These are phyloP conservation scores for Huntiella omanensis DNA, from an alignment of 2,329 filamentous ascomycete genomes.

Conservation along the genomic window DNA sequence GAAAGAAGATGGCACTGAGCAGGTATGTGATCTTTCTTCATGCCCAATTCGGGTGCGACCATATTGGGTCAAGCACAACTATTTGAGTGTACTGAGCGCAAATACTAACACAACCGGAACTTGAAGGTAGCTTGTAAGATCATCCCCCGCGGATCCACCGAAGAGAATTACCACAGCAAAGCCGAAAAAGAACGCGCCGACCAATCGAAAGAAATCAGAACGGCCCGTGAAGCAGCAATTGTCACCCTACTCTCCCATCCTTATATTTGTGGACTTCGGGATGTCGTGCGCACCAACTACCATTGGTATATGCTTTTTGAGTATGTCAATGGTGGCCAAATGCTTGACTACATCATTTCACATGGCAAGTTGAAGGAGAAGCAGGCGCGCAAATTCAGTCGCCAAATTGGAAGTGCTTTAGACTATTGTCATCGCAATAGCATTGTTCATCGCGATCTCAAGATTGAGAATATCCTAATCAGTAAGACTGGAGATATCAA, in stretches of 20 bases:
- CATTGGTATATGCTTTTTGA: conserved; percentile 99
- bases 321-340: conserved; percentile 95
- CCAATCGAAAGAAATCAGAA: conserved; percentile 89
- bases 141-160: conserved; percentile 73
- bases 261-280: conserved; percentile 87
- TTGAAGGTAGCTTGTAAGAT: conserved; percentile 86
- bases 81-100: background rate
- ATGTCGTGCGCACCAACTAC: conserved; percentile 88
- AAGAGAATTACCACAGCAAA: conserved; percentile 56
- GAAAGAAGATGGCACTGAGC: conserved; percentile 75
- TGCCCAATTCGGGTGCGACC: background rate
- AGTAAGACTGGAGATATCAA: conserved; percentile 98
- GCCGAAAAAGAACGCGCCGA: conserved; percentile 76
- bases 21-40: conserved; percentile 37
- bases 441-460: conserved; percentile 91
- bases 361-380: conserved; percentile 96
- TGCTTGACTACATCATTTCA: conserved; percentile 99
- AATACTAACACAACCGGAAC: background rate
- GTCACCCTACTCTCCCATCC: conserved; percentile 87
- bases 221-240: conserved; percentile 87
- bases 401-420: conserved; percentile 87
- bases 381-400: conserved; percentile 90
- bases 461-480: conserved; percentile 98
- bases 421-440: conserved; percentile 98
- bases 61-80: background rate